Percentiles rank a stretch among this genome's conserved stretches.
Conservation (phyloP, 1,284 basidiomycete genomes). For the Leccinum pseudoinsigne region DNA sequence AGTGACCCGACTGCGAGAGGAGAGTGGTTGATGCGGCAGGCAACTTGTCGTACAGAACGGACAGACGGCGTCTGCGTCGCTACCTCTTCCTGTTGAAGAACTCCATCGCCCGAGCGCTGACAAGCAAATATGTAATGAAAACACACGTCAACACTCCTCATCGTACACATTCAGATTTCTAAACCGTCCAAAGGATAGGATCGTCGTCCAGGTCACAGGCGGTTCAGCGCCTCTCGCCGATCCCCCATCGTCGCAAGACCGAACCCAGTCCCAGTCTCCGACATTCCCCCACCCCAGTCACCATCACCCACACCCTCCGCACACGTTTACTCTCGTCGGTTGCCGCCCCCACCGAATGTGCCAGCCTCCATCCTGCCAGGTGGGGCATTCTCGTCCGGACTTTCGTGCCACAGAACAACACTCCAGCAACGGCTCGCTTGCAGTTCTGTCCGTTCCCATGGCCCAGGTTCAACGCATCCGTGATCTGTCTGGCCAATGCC, state of each 20-base stretch:
- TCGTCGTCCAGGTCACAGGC: conserved; percentile 30
- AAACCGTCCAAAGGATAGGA: conserved; percentile 32
- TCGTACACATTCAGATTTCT: not conserved
- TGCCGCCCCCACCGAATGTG: conserved; percentile 26
- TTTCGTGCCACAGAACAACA: conserved; percentile 1
- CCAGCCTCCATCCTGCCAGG: conserved; percentile 19
- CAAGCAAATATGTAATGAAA: conserved; percentile 15
- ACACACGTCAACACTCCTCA: conserved; percentile 27
- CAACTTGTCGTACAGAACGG: conserved; percentile 69
- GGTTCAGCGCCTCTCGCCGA: conserved; percentile 28
- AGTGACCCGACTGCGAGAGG: conserved; percentile 58
- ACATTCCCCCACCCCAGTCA: conserved; percentile 35
- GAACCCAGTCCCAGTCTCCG: conserved; percentile 30
- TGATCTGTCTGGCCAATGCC: conserved; percentile 9
- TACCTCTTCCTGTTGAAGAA: conserved; percentile 43
- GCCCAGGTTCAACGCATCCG: conserved; percentile 17
- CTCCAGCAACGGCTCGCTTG: conserved; percentile 22
- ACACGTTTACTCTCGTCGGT: conserved; percentile 22
- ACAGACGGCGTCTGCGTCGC: conserved; percentile 48
- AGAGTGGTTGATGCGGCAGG: conserved; percentile 49
- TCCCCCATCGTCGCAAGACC: conserved; percentile 20
- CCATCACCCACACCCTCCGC: conserved; percentile 28
- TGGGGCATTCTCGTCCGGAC: conserved; percentile 9
- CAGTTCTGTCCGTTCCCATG: conserved; percentile 22
- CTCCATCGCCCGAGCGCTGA: conserved; percentile 29